Evolutionary conservation across 495 filamentous ascomycete genomes (phyloP).

Genomic region (Podospora pseudopauciseta): DNA sequence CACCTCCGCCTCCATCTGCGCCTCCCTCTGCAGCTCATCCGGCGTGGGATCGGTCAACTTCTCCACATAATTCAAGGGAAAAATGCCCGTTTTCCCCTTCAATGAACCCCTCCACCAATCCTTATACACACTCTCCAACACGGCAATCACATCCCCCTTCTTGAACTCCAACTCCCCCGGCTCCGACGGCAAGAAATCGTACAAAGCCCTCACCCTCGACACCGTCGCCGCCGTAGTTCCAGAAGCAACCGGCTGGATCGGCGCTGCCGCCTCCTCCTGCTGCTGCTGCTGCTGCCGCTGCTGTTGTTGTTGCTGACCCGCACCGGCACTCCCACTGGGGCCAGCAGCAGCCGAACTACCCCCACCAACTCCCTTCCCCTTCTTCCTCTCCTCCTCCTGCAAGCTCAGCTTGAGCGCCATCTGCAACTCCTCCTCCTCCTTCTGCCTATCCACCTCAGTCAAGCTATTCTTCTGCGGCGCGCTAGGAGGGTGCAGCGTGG

Average conservation of each 20-base stretch:
- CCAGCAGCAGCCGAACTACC: conserved; percentile 29
- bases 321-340: conserved; percentile 1
- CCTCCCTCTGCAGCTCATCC: conserved; percentile 91
- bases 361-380: conserved; percentile 27
- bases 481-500: conserved; percentile 85
- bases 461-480: conserved; percentile 89
- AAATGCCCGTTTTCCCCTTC: conserved; percentile 92
- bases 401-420: conserved; percentile 91
- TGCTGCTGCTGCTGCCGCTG: conserved; percentile 19
- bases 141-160: conserved; percentile 95
- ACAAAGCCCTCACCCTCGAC: conserved; percentile 87
- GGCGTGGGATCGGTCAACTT: conserved; percentile 91
- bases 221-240: conserved; percentile 95
- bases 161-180: conserved; percentile 91
- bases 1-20: conserved; percentile 95
- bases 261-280: conserved; percentile 35
- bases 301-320: conserved; percentile 15
- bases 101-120: conserved; percentile 99
- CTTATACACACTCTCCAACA: conserved; percentile 95
- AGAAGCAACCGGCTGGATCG: conserved; percentile 38
- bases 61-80: conserved; percentile 97
- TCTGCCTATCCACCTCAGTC: conserved; percentile 83
- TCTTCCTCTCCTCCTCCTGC: conserved; percentile 68
- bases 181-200: conserved; percentile 92
- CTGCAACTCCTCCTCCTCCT: conserved; percentile 96